Conservation (phyloP, 805 yeast species). For the Metschnikowia dekortorum region DNA sequence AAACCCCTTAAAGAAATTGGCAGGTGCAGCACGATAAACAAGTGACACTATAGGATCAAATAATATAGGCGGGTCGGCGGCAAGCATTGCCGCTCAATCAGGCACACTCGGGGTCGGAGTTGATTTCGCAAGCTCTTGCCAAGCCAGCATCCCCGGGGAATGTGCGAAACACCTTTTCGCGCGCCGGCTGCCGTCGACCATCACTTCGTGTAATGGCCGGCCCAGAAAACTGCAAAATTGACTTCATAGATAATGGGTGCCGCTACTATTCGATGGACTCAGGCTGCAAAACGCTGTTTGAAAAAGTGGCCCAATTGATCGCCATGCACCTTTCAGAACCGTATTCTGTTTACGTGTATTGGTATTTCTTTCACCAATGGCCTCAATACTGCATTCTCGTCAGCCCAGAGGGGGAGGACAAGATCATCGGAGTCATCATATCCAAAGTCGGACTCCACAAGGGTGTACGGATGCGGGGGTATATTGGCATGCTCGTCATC, state of each 20-base stretch:
- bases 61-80: too few species aligned
- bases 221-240: conserved; percentile 1
- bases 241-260: conserved; percentile 10
- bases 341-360: conserved; percentile 86
- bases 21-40: too few species aligned
- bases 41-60: too few species aligned
- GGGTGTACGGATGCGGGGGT: conserved; percentile 72
- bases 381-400: conserved; percentile 77
- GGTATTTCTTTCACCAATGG: conserved; percentile 88
- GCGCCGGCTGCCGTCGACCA: neutral
- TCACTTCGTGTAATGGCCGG: neutral
- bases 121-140: too few species aligned
- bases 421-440: conserved; percentile 77
- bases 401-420: conserved; percentile 29
- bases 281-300: conserved; percentile 34
- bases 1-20: too few species aligned
- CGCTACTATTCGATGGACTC: conserved; percentile 16
- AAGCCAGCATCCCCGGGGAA: too few species aligned
- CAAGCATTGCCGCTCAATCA: too few species aligned
- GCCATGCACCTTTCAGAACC: conserved; percentile 84
- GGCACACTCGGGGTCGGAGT: too few species aligned
- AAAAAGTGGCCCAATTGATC: conserved; percentile 52
- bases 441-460: conserved; percentile 79
- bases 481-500: conserved; percentile 95
- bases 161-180: neutral